Base-by-base conservation (phyloP, 1,139 yeast genomes). In the Lodderomyces metapsilosis region DNA sequence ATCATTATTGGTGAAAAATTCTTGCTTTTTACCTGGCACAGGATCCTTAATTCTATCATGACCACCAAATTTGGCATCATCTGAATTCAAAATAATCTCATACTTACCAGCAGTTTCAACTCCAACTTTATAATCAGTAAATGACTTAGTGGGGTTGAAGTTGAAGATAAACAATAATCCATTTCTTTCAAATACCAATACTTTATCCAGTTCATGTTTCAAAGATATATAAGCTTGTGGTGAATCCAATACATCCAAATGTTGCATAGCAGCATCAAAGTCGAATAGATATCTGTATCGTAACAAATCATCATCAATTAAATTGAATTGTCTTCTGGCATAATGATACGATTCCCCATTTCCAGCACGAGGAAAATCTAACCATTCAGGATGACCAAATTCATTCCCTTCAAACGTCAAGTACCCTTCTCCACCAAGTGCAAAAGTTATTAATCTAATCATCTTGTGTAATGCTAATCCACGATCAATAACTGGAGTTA, bases 331-430 rank as follows among this genome's bases (percentile, higher is more conserved):
- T 56, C 98, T 80, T 58, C 98, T 80, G 6, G 98, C 96, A 58
- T 92, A 92, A 62, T 87, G 94, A 66, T 87, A 92, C 16, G 95
- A 84, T 61, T 89, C 91, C 30, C 76, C 75, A 62, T 92, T 92
- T 36, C 96, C 97, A 33, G 51, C 84, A 52, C 97, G 80, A 10
- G 98, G 98, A 74, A 92, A 92, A 62, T 92, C 98, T 38, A 92
- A 76, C 98, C 98, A 92, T 61, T 92, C 98, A 2, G 98, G 98
- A 57, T 92, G 98, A 12, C 98, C 98, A 68, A 92, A 92, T 65
- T 92, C 98, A 58, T 92, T 92, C 43, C 98, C 98, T 69, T 91
- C 98, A 58, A 92, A 92, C 59, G 89, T 91, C 56, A 92, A 76
- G 59, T 91, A 92, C 0, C 96, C 97, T 62, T 92, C 98, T 44